Percentiles rank a stretch among this genome's conserved stretches.
Conservation (phyloP, 495 filamentous ascomycete genomes). For the Tricharina praecox region DNA sequence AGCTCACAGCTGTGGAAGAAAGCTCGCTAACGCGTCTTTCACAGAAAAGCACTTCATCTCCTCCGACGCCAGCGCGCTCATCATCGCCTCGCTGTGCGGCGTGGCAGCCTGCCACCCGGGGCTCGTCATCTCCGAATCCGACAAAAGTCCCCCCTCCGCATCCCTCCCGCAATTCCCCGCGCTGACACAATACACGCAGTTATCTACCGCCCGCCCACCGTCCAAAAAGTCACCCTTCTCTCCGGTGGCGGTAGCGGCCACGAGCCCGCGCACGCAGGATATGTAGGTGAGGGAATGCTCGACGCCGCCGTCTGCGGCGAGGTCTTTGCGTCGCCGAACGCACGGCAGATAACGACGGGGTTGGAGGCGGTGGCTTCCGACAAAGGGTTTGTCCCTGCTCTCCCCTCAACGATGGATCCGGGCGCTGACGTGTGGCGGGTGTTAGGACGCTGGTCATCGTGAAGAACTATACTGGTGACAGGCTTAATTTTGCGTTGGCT, state of each 20-base stretch:
- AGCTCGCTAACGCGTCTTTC: too few species aligned
- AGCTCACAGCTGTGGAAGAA: too few species aligned
- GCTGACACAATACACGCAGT: slow-evolving; percentile 28
- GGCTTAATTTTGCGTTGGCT: slow-evolving; percentile 87
- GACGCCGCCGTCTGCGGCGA: slow-evolving; percentile 75
- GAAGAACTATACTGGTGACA: slow-evolving; percentile 62
- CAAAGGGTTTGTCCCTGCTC: background rate
- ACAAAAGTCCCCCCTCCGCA: background rate
- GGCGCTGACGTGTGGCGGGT: too few species aligned
- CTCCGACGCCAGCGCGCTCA: background rate
- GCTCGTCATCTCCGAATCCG: background rate
- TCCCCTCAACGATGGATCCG: too few species aligned
- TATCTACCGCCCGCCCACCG: slow-evolving; percentile 13
- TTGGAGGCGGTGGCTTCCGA: slow-evolving; percentile 51
- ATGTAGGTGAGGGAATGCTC: slow-evolving; percentile 52
- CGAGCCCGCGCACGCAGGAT: slow-evolving; percentile 72
- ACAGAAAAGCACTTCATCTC: slow-evolving; percentile 1
- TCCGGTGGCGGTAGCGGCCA: slow-evolving; percentile 87
- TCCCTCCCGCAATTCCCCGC: background rate
- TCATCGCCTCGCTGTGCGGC: background rate
- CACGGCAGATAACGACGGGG: slow-evolving; percentile 66
- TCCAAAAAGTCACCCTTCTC: slow-evolving; percentile 54
- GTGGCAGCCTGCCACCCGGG: background rate
- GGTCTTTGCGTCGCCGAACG: slow-evolving; percentile 78
- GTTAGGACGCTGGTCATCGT: slow-evolving; percentile 43